Evolutionary conservation across 2,329 filamentous ascomycete genomes (phyloP).

Genomic region (Fusarium illudens): DNA sequence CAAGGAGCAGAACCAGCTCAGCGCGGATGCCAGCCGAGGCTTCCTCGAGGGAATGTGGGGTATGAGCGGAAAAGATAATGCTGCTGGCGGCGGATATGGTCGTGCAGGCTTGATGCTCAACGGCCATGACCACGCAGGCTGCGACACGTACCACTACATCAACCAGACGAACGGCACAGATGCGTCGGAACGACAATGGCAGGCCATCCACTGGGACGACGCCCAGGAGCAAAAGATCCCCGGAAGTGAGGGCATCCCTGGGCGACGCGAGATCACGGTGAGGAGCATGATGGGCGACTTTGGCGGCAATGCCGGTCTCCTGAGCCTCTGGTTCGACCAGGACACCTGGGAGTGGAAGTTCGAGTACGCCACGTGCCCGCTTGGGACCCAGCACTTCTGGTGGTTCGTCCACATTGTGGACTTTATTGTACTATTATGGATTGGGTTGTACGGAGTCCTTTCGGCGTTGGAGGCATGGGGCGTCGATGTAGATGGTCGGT

Average conservation of each 20-base stretch:
- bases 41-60: constrained; percentile 89
- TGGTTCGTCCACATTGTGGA: constrained; percentile 87
- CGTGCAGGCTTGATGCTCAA: constrained; percentile 83
- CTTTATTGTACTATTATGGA: constrained; percentile 54
- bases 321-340: constrained; percentile 90
- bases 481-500: constrained; percentile 47
- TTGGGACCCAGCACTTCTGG: constrained; percentile 93
- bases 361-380: constrained; percentile 78
- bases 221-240: constrained; percentile 54
- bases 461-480: constrained; percentile 42
- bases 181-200: constrained; percentile 57
- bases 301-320: constrained; percentile 86
- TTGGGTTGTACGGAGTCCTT: constrained; percentile 40
- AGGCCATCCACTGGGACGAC: constrained; percentile 58
- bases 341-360: constrained; percentile 78
- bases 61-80: constrained; percentile 69
- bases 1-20: constrained; percentile 91
- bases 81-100: constrained; percentile 69
- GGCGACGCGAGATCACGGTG: constrained; percentile 88
- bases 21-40: constrained; percentile 72
- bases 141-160: constrained; percentile 86
- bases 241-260: constrained; percentile 59
- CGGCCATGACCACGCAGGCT: constrained; percentile 95
- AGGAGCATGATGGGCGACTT: constrained; percentile 99
- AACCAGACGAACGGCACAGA: constrained; percentile 64